These are phyloP conservation scores for Talaromyces borbonicus DNA, from an alignment of 495 filamentous ascomycete species.

Conservation along the genomic window DNA sequence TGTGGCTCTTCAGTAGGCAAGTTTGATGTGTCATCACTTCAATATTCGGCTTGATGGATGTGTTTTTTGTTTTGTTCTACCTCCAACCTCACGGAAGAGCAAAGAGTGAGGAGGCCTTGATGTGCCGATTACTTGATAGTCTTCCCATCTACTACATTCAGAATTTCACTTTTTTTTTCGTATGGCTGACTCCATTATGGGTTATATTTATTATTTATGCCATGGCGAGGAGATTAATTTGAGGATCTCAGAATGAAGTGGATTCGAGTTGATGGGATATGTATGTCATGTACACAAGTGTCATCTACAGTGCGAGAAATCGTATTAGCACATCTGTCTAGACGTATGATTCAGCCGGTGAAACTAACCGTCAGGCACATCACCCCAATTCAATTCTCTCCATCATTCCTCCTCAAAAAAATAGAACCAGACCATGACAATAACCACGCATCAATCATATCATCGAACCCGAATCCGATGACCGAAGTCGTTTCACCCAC, in stretches of 20 bases:
- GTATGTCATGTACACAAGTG: conserved; percentile 1
- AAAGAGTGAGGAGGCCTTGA: conserved; percentile 33
- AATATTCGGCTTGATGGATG: conserved; percentile 28
- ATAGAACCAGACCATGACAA: background rate
- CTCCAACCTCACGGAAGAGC: conserved; percentile 32
- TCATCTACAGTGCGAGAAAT: conserved; percentile 1
- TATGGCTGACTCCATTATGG: background rate
- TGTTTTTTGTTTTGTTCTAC: conserved; percentile 19
- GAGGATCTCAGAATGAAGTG: background rate
- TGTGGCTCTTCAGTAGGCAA: conserved; percentile 85
- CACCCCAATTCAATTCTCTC: background rate
- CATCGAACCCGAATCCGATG: conserved; percentile 18
- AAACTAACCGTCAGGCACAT: conserved; percentile 6
- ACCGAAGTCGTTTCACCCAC: background rate
- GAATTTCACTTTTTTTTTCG: background rate
- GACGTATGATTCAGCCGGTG: conserved; percentile 2
- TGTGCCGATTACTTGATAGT: conserved; percentile 20
- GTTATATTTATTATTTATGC: background rate
- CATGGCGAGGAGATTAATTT: background rate
- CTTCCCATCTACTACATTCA: background rate
- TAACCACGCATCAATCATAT: conserved; percentile 9
- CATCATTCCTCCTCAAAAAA: conserved; percentile 4
- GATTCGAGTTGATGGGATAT: background rate
- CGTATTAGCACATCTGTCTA: background rate
- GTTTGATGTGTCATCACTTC: conserved; percentile 17